phyloP scores from a whole-genome alignment of 225 moss, liverwort and hornwort genomes.

The Physcomitrellopsis africana region DNA sequence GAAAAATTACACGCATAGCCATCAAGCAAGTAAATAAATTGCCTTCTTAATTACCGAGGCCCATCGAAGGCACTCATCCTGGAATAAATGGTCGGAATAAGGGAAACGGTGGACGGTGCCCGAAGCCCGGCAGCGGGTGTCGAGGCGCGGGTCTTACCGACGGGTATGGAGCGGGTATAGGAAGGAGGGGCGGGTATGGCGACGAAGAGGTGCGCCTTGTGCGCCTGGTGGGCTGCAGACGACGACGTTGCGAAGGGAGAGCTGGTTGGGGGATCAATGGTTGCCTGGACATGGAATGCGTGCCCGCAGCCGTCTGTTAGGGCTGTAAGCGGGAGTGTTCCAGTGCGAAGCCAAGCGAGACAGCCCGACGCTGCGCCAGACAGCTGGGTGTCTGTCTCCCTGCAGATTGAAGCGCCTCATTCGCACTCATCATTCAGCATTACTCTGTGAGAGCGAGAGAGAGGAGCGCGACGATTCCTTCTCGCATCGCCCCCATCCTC shows the following conservation, averaged over 20 bases:
- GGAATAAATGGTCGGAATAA: too few species aligned
- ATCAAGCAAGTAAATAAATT: too few species aligned
- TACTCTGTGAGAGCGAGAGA: not conserved
- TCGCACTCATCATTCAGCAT: not conserved
- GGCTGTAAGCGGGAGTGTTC: not conserved
- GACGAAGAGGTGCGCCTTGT: slow-evolving; percentile 24
- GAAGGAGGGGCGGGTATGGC: not conserved
- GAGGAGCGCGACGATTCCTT: slow-evolving; percentile 55
- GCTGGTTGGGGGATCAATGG: slow-evolving; percentile 11
- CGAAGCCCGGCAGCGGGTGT: not conserved
- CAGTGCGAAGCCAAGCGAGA: too few species aligned
- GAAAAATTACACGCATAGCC: too few species aligned
- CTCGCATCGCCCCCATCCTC: slow-evolving; percentile 45
- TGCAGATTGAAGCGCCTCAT: too few species aligned
- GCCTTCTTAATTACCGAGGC: too few species aligned
- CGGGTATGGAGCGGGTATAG: slow-evolving; percentile 22
- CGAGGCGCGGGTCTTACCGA: not conserved
- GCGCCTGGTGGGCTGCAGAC: not conserved
- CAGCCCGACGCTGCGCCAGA: too few species aligned
- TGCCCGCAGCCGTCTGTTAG: not conserved
- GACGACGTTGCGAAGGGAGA: slow-evolving; percentile 8
- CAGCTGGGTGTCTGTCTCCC: too few species aligned
- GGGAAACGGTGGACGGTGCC: not conserved
- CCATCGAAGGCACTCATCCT: too few species aligned
- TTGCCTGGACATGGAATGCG: not conserved